A percentile compares a stretch with the other conserved stretches of the same genome.
These are phyloP conservation scores for Linaria vulgaris DNA, from an alignment of 257 asterid genomes.

Conservation along the genomic window DNA sequence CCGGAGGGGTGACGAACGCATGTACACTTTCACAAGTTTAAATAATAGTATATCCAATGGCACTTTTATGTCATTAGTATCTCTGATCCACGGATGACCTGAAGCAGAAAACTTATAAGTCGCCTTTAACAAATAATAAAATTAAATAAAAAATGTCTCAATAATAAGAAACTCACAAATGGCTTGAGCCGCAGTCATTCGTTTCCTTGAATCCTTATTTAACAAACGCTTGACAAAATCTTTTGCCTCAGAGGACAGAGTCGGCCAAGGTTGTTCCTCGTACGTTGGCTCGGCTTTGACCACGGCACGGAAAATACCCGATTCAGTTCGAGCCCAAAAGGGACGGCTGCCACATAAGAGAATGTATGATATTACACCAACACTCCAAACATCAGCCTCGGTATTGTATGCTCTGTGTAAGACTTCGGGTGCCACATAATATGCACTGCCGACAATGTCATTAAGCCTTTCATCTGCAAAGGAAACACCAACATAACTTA, in stretches of 20 bases:
- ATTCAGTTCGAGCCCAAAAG: conserved; percentile 95
- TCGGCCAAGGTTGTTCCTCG: conserved; percentile 92
- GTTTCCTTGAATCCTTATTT: conserved; percentile 84
- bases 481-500: background rate
- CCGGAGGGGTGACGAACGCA: conserved; percentile 92
- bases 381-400: conserved; percentile 97
- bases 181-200: conserved; percentile 98
- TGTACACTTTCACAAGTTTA: conserved; percentile 80
- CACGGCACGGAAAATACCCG: conserved; percentile 88
- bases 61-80: conserved; percentile 49
- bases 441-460: conserved; percentile 96
- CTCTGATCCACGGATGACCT: conserved; percentile 96
- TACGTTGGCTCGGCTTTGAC: conserved; percentile 87
- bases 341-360: conserved; percentile 88
- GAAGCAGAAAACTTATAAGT: conserved; percentile 33
- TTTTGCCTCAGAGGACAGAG: conserved; percentile 72
- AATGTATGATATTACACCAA: conserved; percentile 85
- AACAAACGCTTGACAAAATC: conserved; percentile 79
- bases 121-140: conserved; percentile 1
- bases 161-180: conserved; percentile 53
- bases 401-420: conserved; percentile 83
- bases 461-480: conserved; percentile 85
- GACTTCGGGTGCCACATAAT: conserved; percentile 98
- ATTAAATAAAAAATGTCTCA: too few species aligned
- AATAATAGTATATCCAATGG: conserved; percentile 75